A percentile compares a stretch with the other conserved stretches of the same genome.
Conservation (phyloP, 164 flowering plant genomes). For the Umbellularia californica region DNA sequence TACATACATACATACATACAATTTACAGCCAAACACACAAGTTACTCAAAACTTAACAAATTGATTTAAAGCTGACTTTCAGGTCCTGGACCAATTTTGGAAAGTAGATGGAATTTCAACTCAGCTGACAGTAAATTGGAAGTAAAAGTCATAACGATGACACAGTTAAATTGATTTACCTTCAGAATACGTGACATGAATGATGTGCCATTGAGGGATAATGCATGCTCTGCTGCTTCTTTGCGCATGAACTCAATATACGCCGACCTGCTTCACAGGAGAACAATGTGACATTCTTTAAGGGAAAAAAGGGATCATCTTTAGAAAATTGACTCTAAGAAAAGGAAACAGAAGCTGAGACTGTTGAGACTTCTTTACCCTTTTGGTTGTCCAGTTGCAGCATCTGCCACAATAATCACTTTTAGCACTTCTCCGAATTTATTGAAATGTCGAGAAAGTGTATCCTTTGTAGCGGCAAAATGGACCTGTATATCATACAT, state of each 20-base stretch:
- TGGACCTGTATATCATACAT: slow-evolving; percentile 64
- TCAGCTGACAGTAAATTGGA: too few relatives aligned
- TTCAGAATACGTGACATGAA: slow-evolving; percentile 93
- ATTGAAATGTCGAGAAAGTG: slow-evolving; percentile 83
- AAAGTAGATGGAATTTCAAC: too few relatives aligned
- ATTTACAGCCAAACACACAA: too few relatives aligned
- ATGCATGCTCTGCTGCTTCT: slow-evolving; percentile 83
- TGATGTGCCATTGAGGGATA: slow-evolving; percentile 84
- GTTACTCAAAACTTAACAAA: too few relatives aligned
- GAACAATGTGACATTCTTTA: not conserved
- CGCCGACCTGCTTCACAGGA: slow-evolving; percentile 61
- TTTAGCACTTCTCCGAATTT: slow-evolving; percentile 91
- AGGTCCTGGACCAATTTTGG: too few relatives aligned
- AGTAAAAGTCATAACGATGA: too few relatives aligned
- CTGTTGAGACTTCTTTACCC: slow-evolving; percentile 39
- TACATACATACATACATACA: too few relatives aligned
- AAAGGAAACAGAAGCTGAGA: not conserved
- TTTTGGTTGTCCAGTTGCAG: slow-evolving; percentile 84
- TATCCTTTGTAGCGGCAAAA: slow-evolving; percentile 94
- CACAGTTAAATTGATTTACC: slow-evolving; percentile 28
- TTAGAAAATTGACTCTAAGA: not conserved
- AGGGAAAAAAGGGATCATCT: not conserved
- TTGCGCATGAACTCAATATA: slow-evolving; percentile 79
- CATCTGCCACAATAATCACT: slow-evolving; percentile 75
- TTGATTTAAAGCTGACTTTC: too few relatives aligned